Conservation (phyloP, 345 rosid genomes). For the Heritiera fomes region DNA sequence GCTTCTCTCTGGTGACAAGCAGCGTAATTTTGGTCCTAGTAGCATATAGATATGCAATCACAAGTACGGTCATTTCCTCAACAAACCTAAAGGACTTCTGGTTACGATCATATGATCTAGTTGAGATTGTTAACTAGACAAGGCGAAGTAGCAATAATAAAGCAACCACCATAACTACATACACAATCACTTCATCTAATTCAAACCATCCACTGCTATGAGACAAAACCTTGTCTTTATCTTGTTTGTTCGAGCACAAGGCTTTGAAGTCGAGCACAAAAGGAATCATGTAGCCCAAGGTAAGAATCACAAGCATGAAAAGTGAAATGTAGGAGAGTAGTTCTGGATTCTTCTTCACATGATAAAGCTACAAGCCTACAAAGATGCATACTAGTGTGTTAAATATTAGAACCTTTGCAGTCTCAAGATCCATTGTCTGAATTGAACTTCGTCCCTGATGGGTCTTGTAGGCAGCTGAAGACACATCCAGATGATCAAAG, state of each 20-base stretch:
- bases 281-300: slow-evolving; percentile 44
- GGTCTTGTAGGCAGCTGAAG: slow-evolving; percentile 29
- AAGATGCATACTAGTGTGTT: slow-evolving; percentile 26
- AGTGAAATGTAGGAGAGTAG: slow-evolving; percentile 46
- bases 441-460: slow-evolving; percentile 23
- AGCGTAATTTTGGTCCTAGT: slow-evolving; percentile 39
- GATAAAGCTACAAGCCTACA: slow-evolving; percentile 17
- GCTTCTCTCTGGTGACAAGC: slow-evolving; percentile 23
- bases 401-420: slow-evolving; percentile 35
- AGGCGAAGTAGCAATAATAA: slow-evolving; percentile 47
- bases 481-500: slow-evolving; percentile 32
- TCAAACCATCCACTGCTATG: slow-evolving; percentile 39
- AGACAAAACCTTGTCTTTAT: slow-evolving; percentile 22
- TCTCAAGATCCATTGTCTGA: slow-evolving; percentile 53
- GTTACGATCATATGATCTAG: slow-evolving; percentile 22
- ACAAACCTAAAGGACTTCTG: slow-evolving; percentile 33
- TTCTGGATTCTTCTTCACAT: slow-evolving; percentile 40
- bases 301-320: slow-evolving; percentile 49
- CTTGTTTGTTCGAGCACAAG: slow-evolving; percentile 23
- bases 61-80: slow-evolving; percentile 39
- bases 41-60: slow-evolving; percentile 35
- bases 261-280: slow-evolving; percentile 45
- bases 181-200: slow-evolving; percentile 42
- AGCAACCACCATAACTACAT: slow-evolving; percentile 44
- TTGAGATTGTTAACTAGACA: slow-evolving; percentile 43